Evolutionary conservation across 1,284 basidiomycete genomes (phyloP), one percentile per base, ranked within the genome.

Genomic region (Ceratobasidium sp.): DNA sequence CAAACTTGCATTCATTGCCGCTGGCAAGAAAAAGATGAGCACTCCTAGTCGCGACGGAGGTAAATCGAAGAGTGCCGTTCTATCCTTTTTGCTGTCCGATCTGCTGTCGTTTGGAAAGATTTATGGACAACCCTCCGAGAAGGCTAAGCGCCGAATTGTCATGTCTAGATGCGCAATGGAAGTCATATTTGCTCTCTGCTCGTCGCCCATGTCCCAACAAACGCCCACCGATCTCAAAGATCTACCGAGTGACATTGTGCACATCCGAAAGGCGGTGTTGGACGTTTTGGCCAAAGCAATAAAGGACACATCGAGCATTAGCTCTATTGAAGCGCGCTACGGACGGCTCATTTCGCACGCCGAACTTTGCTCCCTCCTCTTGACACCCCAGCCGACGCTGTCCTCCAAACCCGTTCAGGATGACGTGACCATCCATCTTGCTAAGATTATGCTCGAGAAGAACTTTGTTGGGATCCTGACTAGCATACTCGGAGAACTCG

Each of bases 391-490:
- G 56, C 70, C 74, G 25, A 71, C 74, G 6, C 74, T 76, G 49
- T 73, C 69, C 16, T 54, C 57, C 27, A 57, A 56, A 29, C 53
- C 71, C n/a, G 58, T 84, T 33, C 82, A 85, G 69, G 91, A 95
- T 49, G 95, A 97, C 58, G 82, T 85, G 11, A 89, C 90, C 1
- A 89, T 95, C 16, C 95, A 98, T 72, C 85, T 98, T 69, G 94
- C 97, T 47, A 99, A 98, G 80, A 85, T 95, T 72, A 99, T 99
- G 97, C 80, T 99, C 52, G 97, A 99, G 81, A 98, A 98, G 82
- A 94, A 93, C 76, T 97, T 92, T 74, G 97, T 98, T 21, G 84
- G 90, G 5, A 88, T 90, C 2, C 81, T 99, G 36, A 98, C 97
- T 0, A 89, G 83, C 58, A 90, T 94, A 11, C 83, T 98, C 8